These are phyloP conservation scores for Sarocladiaceae sp. DNA, from an alignment of 2,329 filamentous ascomycete species.

Conservation along the genomic window DNA sequence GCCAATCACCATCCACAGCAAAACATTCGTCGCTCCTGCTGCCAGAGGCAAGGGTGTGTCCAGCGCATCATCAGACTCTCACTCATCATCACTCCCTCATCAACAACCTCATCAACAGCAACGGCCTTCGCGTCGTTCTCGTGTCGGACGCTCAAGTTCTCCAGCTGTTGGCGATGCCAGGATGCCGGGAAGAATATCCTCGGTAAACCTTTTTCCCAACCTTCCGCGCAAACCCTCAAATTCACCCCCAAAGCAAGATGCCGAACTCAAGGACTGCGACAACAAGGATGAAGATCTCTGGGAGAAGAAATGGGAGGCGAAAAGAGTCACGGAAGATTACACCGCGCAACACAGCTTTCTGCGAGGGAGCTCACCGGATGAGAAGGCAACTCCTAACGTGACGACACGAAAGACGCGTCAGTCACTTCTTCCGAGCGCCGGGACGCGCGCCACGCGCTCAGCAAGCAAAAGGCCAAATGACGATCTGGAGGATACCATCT, in stretches of 20 bases:
- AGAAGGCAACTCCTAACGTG: slow-evolving; percentile 24
- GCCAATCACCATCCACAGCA: slow-evolving; percentile 34
- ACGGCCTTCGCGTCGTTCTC: slow-evolving; percentile 5
- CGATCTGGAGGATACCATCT: slow-evolving; percentile 36
- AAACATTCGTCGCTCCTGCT: slow-evolving; percentile 30
- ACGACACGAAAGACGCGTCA: slow-evolving; percentile 29
- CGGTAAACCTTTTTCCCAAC: slow-evolving; percentile 24
- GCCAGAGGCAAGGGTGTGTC: slow-evolving; percentile 22
- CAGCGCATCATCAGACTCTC: slow-evolving; percentile 31
- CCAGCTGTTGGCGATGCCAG: slow-evolving; percentile 21
- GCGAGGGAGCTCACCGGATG: slow-evolving; percentile 21
- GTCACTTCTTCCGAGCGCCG: slow-evolving; percentile 23
- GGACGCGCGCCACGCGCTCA: slow-evolving; percentile 40
- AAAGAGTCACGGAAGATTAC: slow-evolving; percentile 31
- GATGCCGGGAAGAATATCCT: slow-evolving; percentile 33
- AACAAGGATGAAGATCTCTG: slow-evolving; percentile 26
- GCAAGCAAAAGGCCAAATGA: slow-evolving; percentile 49
- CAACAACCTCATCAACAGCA: background rate
- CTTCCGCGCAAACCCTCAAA: slow-evolving; percentile 6
- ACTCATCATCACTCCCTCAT: slow-evolving; percentile 4
- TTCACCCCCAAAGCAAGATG: background rate
- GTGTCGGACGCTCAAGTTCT: background rate
- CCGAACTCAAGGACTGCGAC: slow-evolving; percentile 10
- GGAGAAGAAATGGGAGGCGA: slow-evolving; percentile 27
- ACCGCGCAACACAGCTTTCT: slow-evolving; percentile 31